These are phyloP conservation scores for Syncephalastrum contaminatum DNA, from an alignment of 371 early-diverging fungal genomes.

Conservation along the genomic window DNA sequence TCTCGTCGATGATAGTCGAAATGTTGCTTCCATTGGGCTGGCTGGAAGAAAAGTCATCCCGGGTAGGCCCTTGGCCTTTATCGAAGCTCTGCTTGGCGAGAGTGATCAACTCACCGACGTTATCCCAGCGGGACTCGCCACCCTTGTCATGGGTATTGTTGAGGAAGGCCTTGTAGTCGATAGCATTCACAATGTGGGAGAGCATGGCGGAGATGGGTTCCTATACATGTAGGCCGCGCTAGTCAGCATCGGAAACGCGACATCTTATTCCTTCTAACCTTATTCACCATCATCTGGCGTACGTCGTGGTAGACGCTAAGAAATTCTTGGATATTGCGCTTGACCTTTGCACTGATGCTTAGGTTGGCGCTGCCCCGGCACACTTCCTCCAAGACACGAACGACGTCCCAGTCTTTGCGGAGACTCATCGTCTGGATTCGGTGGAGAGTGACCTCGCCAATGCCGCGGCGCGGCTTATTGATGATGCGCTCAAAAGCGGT, in stretches of 20 bases:
- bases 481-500: constrained; percentile 43
- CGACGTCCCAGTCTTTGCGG: neutral
- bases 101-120: constrained; percentile 37
- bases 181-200: constrained; percentile 18
- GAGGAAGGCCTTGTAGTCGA: constrained; percentile 25
- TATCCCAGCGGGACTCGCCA: constrained; percentile 27
- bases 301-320: constrained; percentile 6
- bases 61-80: neutral
- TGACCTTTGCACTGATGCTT: neutral
- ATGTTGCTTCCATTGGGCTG: no score
- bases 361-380: neutral
- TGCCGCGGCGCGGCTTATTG: constrained; percentile 42
- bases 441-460: constrained; percentile 41
- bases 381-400: constrained; percentile 9
- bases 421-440: constrained; percentile 24
- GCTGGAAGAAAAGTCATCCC: no score
- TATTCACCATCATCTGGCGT: constrained; percentile 13
- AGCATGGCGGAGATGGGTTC: constrained; percentile 16
- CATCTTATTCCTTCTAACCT: constrained; percentile 5
- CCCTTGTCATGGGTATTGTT: constrained; percentile 16
- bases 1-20: no score
- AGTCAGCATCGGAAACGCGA: neutral
- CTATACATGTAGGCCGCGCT: constrained; percentile 8
- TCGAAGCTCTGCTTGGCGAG: constrained; percentile 19
- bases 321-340: constrained; percentile 8